These are phyloP conservation scores for Uncinocarpus reesii DNA, from an alignment of 2,329 filamentous ascomycete species.

Conservation along the genomic window DNA sequence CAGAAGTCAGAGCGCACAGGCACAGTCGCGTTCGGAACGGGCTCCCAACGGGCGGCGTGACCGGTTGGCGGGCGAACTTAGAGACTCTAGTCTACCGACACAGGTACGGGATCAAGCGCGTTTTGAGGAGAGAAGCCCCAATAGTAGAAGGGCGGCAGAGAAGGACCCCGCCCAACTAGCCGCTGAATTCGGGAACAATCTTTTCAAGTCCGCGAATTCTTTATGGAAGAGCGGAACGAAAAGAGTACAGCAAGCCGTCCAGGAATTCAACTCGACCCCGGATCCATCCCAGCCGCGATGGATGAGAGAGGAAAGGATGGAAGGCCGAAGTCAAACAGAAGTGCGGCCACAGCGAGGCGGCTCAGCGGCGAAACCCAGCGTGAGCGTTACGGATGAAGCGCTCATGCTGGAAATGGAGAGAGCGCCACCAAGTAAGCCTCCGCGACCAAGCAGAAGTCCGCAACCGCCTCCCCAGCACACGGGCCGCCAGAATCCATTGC, in stretches of 20 bases:
- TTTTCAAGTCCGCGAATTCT: constrained; percentile 90
- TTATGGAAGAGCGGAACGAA: constrained; percentile 93
- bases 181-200: constrained; percentile 65
- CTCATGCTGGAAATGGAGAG: constrained; percentile 57
- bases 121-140: constrained; percentile 18
- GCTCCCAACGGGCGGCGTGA: constrained; percentile 38
- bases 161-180: constrained; percentile 72
- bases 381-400: constrained; percentile 43
- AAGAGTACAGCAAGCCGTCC: constrained; percentile 80
- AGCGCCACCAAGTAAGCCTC: constrained; percentile 6
- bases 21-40: constrained; percentile 17
- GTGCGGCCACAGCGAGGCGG: constrained; percentile 15
- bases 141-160: constrained; percentile 41
- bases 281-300: constrained; percentile 82
- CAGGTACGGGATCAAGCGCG: background rate
- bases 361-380: constrained; percentile 4
- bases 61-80: constrained; percentile 6
- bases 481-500: constrained; percentile 37
- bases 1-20: constrained; percentile 15
- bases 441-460: constrained; percentile 32
- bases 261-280: constrained; percentile 64
- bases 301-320: constrained; percentile 60
- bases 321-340: constrained; percentile 11
- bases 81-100: constrained; percentile 3
- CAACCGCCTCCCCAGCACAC: constrained; percentile 37